A percentile compares a stretch with the other conserved stretches of the same genome.
phyloP scores from a whole-genome alignment of 345 rosid species.

The Trapa bicornis region DNA sequence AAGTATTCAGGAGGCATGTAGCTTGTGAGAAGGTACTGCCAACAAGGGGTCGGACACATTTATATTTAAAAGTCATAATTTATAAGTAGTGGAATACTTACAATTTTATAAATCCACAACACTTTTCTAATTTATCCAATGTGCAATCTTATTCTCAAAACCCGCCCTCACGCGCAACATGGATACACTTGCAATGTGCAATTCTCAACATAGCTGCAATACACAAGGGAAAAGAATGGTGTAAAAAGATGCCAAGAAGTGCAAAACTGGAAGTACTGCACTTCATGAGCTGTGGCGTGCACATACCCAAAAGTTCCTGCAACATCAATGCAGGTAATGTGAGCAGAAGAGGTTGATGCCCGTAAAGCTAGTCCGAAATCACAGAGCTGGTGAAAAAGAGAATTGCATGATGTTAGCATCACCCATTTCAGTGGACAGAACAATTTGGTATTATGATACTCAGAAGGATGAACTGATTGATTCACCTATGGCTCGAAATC shows the following conservation, averaged over 20 bases:
- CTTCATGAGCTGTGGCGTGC: neutral
- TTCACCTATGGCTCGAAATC: conserved; percentile 89
- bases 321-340: conserved; percentile 60
- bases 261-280: neutral
- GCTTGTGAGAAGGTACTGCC: no score
- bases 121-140: no score
- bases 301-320: conserved; percentile 94
- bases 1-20: conserved; percentile 98
- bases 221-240: neutral
- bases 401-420: conserved; percentile 11
- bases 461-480: no score
- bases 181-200: no score
- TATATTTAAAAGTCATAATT: no score
- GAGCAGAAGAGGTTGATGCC: conserved; percentile 50
- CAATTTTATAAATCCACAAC: no score
- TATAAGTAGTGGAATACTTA: no score
- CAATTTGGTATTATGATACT: neutral
- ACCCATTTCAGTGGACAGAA: conserved; percentile 5
- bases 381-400: conserved; percentile 45
- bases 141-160: no score
- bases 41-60: no score
- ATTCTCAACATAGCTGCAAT: no score
- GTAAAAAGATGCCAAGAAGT: conserved; percentile 6
- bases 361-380: conserved; percentile 93
- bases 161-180: no score